Evolutionary conservation across 139 green algal genomes (phyloP), one percentile per base, ranked within the genome.

Genomic region (Astrephomene gubernaculifera): DNA sequence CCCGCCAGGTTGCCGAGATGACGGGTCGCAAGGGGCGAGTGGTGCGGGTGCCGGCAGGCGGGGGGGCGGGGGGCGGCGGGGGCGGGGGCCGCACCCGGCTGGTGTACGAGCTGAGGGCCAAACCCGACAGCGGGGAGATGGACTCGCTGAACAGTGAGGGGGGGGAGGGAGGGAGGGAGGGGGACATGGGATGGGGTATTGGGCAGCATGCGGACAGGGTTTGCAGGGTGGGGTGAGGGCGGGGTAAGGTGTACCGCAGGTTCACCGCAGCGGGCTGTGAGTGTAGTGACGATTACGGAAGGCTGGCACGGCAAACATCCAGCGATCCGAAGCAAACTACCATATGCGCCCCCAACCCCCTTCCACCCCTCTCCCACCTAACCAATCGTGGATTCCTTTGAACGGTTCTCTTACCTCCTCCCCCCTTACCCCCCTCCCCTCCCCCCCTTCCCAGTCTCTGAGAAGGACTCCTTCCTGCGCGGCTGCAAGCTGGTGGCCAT

Each of bases 401-500:
- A n/a, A n/a, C n/a, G n/a, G n/a, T n/a, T n/a, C n/a, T n/a, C n/a
- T n/a, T n/a, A n/a, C n/a, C n/a, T n/a, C n/a, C n/a, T n/a, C n/a
- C 63, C 14, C 63, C 27, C 63, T 33, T 10, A 70, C 63, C 14
- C 31, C 63, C 65, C 25, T 44, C 65, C 45, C 24, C 14, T 41
- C 27, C 29, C 74, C 74, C n/a, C 53, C 49, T 24, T 17, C 49
- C 54, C 70, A 88, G 90, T 93, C 7, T 43, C 38, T 1, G 95
- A 98, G 88, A 88, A 91, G 45, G 87, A 95, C 29, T 72, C 82
- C 0, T 99, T 99, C 89, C 96, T 96, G 92, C 79, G 83, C 39
- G 97, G 95, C 17, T 54, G 86, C 29, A 98, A 99, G 89, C 78
- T 96, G 17, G 94, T 99, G 24, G 97, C 97, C 36, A 96, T 99